phyloP scores from a whole-genome alignment of 2,329 filamentous ascomycete species.

The Pezicula carpinea region DNA sequence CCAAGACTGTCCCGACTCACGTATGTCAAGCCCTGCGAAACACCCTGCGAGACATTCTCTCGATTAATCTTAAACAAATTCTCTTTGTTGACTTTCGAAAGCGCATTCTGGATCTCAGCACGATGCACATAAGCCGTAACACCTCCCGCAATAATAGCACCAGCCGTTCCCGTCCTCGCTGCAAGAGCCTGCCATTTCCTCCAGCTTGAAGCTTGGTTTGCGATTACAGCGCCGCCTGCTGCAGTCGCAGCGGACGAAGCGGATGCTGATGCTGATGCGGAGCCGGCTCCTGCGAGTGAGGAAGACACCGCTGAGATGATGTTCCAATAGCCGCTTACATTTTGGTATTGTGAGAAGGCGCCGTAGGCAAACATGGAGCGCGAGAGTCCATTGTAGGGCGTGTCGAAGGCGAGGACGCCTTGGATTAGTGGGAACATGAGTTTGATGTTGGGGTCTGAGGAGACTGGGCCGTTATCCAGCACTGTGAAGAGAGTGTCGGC shows the following conservation, averaged over 20 bases:
- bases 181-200: conserved; percentile 60
- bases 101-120: conserved; percentile 54
- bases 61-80: conserved; percentile 26
- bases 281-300: conserved; percentile 37
- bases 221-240: conserved; percentile 1
- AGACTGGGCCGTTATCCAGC: conserved; percentile 41
- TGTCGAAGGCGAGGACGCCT: conserved; percentile 79
- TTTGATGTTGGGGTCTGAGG: conserved; percentile 11
- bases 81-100: conserved; percentile 38
- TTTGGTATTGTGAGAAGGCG: conserved; percentile 55
- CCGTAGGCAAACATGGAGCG: conserved; percentile 57
- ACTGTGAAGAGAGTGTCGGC: conserved; percentile 74
- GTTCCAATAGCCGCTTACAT: conserved; percentile 51
- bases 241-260: conserved; percentile 22
- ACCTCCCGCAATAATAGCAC: conserved; percentile 74
- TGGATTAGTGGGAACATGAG: conserved; percentile 69
- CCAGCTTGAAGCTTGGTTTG: conserved; percentile 32
- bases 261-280: conserved; percentile 19
- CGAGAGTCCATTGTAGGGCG: conserved; percentile 68
- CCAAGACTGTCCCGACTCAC: conserved; percentile 56
- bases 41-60: conserved; percentile 8
- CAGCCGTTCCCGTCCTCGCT: conserved; percentile 76
- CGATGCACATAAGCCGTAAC: conserved; percentile 78
- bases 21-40: conserved; percentile 51
- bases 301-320: conserved; percentile 50